Percentiles rank a stretch among this genome's conserved stretches.
These are phyloP conservation scores for Aspergillus nomiae DNA, from an alignment of 2,329 filamentous ascomycete species.

Conservation along the genomic window DNA sequence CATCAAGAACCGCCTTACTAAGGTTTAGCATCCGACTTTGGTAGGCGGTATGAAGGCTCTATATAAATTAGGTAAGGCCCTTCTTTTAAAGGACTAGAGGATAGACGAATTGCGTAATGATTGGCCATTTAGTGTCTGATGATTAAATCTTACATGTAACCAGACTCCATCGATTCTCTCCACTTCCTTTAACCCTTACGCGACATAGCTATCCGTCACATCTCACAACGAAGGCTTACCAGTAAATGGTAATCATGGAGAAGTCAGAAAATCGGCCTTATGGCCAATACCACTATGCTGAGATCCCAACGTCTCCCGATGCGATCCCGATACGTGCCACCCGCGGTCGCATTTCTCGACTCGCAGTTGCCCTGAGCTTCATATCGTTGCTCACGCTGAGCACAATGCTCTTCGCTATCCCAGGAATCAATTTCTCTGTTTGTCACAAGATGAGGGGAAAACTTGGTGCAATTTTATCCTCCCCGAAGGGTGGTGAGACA, in stretches of 20 bases:
- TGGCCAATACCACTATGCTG: conserved; percentile 3
- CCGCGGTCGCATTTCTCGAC: conserved; percentile 16
- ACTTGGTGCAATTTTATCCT: neutral
- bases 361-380: conserved; percentile 14
- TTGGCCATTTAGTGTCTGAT: neutral
- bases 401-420: conserved; percentile 9
- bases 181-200: neutral
- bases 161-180: neutral
- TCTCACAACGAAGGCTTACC: neutral
- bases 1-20: neutral
- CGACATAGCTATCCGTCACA: conserved; percentile 1
- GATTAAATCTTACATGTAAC: neutral
- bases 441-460: conserved; percentile 9
- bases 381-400: conserved; percentile 14
- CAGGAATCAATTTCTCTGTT: conserved; percentile 7
- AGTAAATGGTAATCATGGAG: conserved; percentile 14
- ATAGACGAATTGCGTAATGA: neutral
- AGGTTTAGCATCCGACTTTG: neutral
- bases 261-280: conserved; percentile 9
- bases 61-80: neutral
- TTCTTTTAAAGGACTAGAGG: neutral
- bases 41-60: neutral
- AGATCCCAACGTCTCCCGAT: conserved; percentile 10
- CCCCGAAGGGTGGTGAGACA: conserved; percentile 1
- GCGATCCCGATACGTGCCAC: conserved; percentile 8